Evolutionary conservation across 306 rosid species (phyloP).

Genomic region (Begonia peltatifolia): DNA sequence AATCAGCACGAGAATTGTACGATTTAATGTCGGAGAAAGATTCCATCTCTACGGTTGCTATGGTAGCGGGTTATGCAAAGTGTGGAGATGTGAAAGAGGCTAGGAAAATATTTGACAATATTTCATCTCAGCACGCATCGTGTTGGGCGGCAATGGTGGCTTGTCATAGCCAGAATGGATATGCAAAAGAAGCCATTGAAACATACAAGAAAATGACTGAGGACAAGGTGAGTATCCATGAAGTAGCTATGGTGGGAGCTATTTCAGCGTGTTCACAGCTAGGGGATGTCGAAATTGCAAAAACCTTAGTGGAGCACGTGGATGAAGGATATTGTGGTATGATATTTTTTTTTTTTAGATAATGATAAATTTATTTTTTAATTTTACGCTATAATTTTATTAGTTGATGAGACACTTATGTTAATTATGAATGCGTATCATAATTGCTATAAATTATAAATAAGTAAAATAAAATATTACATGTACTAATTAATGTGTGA

Average conservation of each 20-base stretch:
- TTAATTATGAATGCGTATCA: too few species aligned
- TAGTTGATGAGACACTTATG: too few species aligned
- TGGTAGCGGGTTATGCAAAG: constrained; percentile 72
- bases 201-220: constrained; percentile 33
- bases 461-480: too few species aligned
- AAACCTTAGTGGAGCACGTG: constrained; percentile 21
- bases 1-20: constrained; percentile 38
- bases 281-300: constrained; percentile 36
- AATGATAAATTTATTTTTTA: too few species aligned
- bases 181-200: constrained; percentile 50
- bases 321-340: constrained; percentile 35
- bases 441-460: too few species aligned
- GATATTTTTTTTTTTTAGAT: too few species aligned
- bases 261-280: constrained; percentile 70
- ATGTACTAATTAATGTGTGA: too few species aligned
- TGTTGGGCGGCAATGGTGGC: constrained; percentile 64
- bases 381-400: too few species aligned
- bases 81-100: constrained; percentile 36
- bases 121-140: constrained; percentile 17
- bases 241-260: constrained; percentile 63
- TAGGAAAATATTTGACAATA: constrained; percentile 29
- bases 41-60: constrained; percentile 32
- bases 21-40: constrained; percentile 33
- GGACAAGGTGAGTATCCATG: constrained; percentile 20
- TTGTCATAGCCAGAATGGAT: constrained; percentile 65